Base-by-base conservation (phyloP, 106 monocot species). In the Chionographis japonica region DNA sequence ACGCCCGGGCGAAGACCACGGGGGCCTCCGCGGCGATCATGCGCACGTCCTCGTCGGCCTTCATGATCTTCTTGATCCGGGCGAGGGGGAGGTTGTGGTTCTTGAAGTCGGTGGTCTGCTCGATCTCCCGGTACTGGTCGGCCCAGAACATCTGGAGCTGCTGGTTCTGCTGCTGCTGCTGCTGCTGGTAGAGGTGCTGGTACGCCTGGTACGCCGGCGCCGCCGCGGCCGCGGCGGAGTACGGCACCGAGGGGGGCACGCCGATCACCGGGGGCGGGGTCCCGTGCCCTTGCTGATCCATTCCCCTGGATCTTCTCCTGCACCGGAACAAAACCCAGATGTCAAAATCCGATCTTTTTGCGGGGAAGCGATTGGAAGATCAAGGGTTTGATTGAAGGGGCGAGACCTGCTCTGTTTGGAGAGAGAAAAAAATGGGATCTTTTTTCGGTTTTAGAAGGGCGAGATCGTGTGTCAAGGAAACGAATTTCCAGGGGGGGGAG, bases 11-110 rank as follows among this genome's bases (percentile, higher is more conserved):
- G 62, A 85, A 85, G 17, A 85, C 80, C n/a, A 86, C 90, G 12
- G 90, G 90, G 2, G 90, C 90, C 79, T 91, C 90, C 13, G 89
- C 89, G 27, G 89, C 85, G 70, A 89, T 85, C 85, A 85, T 89
- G 52, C 89, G 77, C n/a, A 90, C 90, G 65, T 90, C 90, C 69
- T 90, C 86, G 71, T 90, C 90, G 64, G 90, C 86, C 83, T 90
- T 90, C 90, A 90, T 90, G 83, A 90, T 86, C 80, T 86, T 86
- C 80, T 90, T 90, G 83, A 89, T 89, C 37, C 85, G 78, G 11
- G 89, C 89, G 15, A 89, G 82, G 9, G 88, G 88, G 37, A 89
- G 79, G 70, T 75, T 89, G 84, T 89, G 85, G 70, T 89, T 85
- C 69, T 82, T 85, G 71, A 85, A 85, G 63, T 89, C 88, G 12